Evolutionary conservation across 106 monocot genomes (phyloP), one percentile per base, ranked within the genome.

Genomic region (Ottelia alismoides): DNA sequence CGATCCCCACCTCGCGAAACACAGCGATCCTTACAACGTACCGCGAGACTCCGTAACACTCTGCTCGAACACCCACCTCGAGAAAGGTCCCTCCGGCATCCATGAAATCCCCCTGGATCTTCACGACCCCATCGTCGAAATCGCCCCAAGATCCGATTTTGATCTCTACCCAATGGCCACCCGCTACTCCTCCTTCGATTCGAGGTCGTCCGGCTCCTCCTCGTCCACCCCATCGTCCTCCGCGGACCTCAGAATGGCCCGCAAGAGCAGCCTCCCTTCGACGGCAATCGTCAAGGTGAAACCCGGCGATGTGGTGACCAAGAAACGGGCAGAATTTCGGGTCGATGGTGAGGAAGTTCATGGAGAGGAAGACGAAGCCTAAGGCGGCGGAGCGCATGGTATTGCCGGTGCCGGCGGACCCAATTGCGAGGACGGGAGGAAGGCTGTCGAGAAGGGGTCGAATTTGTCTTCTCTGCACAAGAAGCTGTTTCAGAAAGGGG

Each of bases 401-500:
- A n/a, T n/a, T 10, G 52, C 45, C 10, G 51, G 68, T 0, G 76
- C 77, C 1, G 22, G 31, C 11, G 74, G 69, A 27, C 26, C 35
- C 3, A 59, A 71, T 16, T 67, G 40, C 21, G 68, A 66, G 28
- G 70, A 77, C 22, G 45, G 24, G 12, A 72, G 52, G 73, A 73
- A 73, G 70, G n/a, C n/a, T n/a, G 50, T 32, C 11, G 64, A 27
- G 26, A n/a, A n/a, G n/a, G 86, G 56, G 9, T 67, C 75, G 0
- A 70, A 71, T 31, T 52, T 85, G 12, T 63, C 78, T 21, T n/a
- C n/a, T 9, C 30, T 85, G 52, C 81, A 81, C 22, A 50, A 56
- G 53, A 96, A 88, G 69, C 73, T 96, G 50, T 88, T 88, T 68
- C 84, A 81, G 63, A 88, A 67, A 66, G 69, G 0, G 70, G 65